Percentiles rank a stretch among this genome's conserved stretches.
These are phyloP conservation scores for Hanseniaspora uvarum DNA, from an alignment of 1,139 yeast species.

Conservation along the genomic window DNA sequence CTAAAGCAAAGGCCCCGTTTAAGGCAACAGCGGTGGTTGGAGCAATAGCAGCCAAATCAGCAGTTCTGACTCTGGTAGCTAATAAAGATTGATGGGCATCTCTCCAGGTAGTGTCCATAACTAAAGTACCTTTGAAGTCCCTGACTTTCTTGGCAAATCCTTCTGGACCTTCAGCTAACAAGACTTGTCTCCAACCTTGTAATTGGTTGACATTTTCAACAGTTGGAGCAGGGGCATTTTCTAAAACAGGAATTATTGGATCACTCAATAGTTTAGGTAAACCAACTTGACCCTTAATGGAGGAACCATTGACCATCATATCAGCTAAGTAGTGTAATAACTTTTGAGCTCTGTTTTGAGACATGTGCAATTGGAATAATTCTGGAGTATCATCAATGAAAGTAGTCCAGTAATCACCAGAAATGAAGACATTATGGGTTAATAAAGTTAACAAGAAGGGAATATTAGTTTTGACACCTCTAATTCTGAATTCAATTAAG, in stretches of 20 bases:
- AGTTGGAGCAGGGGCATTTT: constrained; percentile 49
- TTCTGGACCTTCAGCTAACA: constrained; percentile 77
- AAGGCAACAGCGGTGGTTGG: constrained; percentile 87
- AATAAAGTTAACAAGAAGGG: constrained; percentile 90
- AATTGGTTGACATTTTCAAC: constrained; percentile 48
- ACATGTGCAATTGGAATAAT: constrained; percentile 84
- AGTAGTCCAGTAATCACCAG: constrained; percentile 94
- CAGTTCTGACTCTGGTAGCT: constrained; percentile 94
- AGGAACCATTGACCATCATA: constrained; percentile 86
- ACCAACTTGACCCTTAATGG: constrained; percentile 91
- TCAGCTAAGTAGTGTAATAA: constrained; percentile 82
- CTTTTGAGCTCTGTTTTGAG: constrained; percentile 95
- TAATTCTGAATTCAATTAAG: constrained; percentile 88
- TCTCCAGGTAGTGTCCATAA: constrained; percentile 99
- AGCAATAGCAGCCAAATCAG: constrained; percentile 83
- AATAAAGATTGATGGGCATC: constrained; percentile 98
- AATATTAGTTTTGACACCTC: constrained; percentile 97
- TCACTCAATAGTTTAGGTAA: constrained; percentile 69
- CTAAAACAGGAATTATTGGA: constrained; percentile 64
- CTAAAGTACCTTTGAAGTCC: constrained; percentile 68
- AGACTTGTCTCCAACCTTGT: constrained; percentile 84
- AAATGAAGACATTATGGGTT: constrained; percentile 81
- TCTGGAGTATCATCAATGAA: constrained; percentile 97
- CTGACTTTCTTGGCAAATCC: constrained; percentile 83
- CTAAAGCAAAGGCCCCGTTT: constrained; percentile 84